Conservation (phyloP, 2,329 filamentous ascomycete species). For the Exophiala lecanii-corni region DNA sequence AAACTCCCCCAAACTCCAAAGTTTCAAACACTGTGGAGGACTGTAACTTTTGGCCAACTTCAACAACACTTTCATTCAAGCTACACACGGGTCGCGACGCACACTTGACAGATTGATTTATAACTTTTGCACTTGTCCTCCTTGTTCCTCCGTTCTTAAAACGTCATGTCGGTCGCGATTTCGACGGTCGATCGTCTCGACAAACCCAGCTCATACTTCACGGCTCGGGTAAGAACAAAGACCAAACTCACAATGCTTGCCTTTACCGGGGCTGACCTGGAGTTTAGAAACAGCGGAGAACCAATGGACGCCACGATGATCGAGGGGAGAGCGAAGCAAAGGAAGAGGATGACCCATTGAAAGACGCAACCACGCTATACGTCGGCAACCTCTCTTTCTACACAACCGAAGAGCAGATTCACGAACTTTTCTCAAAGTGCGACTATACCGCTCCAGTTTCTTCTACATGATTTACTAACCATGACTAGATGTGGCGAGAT, state of each 20-base stretch:
- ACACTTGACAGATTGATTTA: too few species aligned
- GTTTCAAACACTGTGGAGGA: too few species aligned
- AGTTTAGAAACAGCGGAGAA: slow-evolving; percentile 52
- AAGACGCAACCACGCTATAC: slow-evolving; percentile 88
- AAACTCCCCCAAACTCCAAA: too few species aligned
- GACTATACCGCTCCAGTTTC: background rate
- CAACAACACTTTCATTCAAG: too few species aligned
- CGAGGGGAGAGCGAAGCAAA: slow-evolving; percentile 51
- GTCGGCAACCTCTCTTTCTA: slow-evolving; percentile 98
- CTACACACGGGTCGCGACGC: too few species aligned
- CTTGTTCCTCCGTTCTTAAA: too few species aligned
- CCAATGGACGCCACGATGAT: slow-evolving; percentile 52
- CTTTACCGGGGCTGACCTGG: background rate
- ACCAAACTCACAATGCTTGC: too few species aligned
- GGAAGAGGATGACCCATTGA: slow-evolving; percentile 70
- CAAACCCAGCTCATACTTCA: slow-evolving; percentile 90
- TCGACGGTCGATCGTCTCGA: slow-evolving; percentile 89
- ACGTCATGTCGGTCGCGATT: slow-evolving; percentile 30
- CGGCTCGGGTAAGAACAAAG: slow-evolving; percentile 70
- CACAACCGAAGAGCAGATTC: slow-evolving; percentile 98
- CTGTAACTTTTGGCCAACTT: too few species aligned
- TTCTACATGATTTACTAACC: background rate
- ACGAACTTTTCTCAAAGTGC: slow-evolving; percentile 88
- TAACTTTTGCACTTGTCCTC: too few species aligned
- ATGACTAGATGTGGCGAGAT: slow-evolving; percentile 73